Evolutionary conservation across 257 asterid genomes (phyloP).

Genomic region (Solanum chilense): DNA sequence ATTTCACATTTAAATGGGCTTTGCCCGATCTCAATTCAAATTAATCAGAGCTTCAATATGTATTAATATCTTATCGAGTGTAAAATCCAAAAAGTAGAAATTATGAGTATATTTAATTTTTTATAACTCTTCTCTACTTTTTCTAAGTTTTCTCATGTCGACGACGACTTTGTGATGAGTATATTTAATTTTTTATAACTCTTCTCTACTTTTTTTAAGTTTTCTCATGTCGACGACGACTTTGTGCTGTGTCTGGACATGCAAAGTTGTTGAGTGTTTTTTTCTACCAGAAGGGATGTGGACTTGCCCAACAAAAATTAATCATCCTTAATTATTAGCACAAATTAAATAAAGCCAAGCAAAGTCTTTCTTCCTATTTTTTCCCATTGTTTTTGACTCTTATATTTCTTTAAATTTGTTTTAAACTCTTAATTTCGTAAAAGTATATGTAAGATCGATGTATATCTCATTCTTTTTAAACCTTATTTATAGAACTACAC

Average conservation of each 20-base stretch:
- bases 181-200: neutral
- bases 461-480: neutral
- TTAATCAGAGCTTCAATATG: neutral
- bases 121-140: neutral
- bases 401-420: neutral
- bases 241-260: neutral
- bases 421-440: no score
- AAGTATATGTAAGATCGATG: neutral
- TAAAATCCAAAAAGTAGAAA: neutral
- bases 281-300: neutral
- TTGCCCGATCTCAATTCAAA: neutral
- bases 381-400: neutral
- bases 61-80: neutral
- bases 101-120: neutral
- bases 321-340: neutral
- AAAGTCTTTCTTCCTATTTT: neutral
- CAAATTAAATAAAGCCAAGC: neutral
- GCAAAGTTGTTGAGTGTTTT: neutral
- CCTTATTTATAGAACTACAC: neutral
- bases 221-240: neutral
- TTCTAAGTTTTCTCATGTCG: neutral
- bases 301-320: neutral
- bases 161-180: neutral
- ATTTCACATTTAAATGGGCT: neutral
- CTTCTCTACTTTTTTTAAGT: neutral